Percentiles rank a stretch among this genome's conserved stretches.
Conservation (phyloP, 2,329 filamentous ascomycete genomes). For the Ascochyta lentis region DNA sequence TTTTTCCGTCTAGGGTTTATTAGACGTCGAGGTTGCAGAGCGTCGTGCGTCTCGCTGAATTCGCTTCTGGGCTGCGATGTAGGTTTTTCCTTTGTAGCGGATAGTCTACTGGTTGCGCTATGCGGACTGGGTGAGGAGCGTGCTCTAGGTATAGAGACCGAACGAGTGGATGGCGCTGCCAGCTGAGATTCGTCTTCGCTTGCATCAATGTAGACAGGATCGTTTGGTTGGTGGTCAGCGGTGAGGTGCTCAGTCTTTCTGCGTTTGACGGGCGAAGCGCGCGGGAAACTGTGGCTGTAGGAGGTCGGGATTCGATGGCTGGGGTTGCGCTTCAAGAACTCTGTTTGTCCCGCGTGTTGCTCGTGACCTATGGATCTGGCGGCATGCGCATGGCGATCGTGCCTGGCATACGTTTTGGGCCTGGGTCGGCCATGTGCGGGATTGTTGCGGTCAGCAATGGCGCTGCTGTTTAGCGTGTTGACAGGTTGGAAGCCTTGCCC, state of each 20-base stretch:
- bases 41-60: not conserved
- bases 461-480: conserved; percentile 13
- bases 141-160: not conserved
- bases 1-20: not conserved
- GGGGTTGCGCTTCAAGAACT: conserved; percentile 1
- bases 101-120: not conserved
- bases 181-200: conserved; percentile 22
- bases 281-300: not conserved
- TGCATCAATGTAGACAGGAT: conserved; percentile 12
- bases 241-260: conserved; percentile 23
- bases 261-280: conserved; percentile 21
- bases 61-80: conserved; percentile 5
- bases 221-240: not conserved
- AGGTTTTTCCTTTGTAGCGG: not conserved
- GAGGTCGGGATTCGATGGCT: not conserved
- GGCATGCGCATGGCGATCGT: not conserved
- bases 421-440: not conserved
- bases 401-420: conserved; percentile 23
- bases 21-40: not conserved
- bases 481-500: conserved; percentile 19
- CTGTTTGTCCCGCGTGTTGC: conserved; percentile 17
- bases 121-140: not conserved
- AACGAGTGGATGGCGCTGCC: not conserved
- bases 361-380: conserved; percentile 8
- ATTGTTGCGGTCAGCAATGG: conserved; percentile 3